A percentile compares a stretch with the other conserved stretches of the same genome.
Conservation (phyloP, 257 asterid species). For the Fraxinus anomala region DNA sequence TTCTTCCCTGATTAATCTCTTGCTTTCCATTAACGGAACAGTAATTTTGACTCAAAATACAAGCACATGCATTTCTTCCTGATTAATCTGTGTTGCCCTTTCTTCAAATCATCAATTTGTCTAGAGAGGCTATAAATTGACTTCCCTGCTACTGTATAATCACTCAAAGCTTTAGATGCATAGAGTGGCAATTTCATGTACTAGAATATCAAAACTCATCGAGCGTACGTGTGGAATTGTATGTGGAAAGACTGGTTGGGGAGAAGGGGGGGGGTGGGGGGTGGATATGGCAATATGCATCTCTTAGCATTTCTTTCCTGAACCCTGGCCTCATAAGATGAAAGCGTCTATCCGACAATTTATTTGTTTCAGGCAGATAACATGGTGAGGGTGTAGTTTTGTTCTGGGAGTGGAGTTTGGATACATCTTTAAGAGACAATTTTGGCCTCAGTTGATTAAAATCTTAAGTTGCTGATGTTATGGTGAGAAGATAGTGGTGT, state of each 20-base stretch:
- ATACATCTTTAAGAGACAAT: not conserved
- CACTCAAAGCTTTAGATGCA: not conserved
- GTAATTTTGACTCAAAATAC: no score
- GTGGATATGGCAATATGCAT: not conserved
- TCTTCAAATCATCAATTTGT: not conserved
- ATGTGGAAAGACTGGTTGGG: not conserved
- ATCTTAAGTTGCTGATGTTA: not conserved
- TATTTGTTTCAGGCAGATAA: not conserved
- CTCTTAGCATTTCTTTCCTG: not conserved
- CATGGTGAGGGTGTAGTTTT: not conserved
- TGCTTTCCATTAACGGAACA: no score
- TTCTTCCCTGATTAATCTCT: not conserved
- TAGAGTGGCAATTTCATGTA: not conserved
- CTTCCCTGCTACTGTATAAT: not conserved
- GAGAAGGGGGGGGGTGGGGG: not conserved
- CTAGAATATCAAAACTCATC: not conserved
- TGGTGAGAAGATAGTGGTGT: not conserved
- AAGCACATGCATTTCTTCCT: no score
- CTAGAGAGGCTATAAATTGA: not conserved
- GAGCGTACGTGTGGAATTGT: not conserved
- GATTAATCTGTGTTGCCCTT: not conserved
- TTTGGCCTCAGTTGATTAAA: not conserved
- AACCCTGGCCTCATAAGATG: not conserved
- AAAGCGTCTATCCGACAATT: not conserved
- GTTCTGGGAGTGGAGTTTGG: not conserved